These are phyloP conservation scores for Kodamaea laetipori DNA, from an alignment of 805 yeast species.

Conservation along the genomic window DNA sequence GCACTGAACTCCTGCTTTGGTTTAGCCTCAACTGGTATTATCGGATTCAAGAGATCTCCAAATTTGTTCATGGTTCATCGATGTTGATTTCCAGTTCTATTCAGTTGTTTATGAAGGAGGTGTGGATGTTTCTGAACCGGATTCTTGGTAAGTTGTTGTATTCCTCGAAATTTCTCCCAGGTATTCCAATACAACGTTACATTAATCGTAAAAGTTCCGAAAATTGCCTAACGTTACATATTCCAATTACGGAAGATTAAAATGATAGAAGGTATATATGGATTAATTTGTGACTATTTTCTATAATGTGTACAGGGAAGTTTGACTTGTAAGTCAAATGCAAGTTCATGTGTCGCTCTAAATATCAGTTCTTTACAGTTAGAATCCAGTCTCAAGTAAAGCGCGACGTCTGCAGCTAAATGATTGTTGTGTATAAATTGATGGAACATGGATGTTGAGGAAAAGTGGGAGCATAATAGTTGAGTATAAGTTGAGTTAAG, in stretches of 20 bases:
- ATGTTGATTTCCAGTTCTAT: background rate
- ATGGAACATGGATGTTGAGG: no score
- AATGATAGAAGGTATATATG: background rate
- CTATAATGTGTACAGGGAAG: background rate
- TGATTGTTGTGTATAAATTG: no score
- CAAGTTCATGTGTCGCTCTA: background rate
- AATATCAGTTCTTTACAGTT: no score
- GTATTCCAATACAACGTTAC: background rate
- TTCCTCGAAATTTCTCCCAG: no score
- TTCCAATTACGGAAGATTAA: background rate
- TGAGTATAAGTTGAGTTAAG: no score
- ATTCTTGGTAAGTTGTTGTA: no score
- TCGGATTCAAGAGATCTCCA: conserved; percentile 25
- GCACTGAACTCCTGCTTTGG: conserved; percentile 40
- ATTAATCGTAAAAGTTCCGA: background rate
- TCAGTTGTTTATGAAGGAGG: background rate
- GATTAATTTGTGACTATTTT: background rate
- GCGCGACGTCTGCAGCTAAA: no score
- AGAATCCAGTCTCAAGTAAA: no score
- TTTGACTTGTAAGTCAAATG: background rate
- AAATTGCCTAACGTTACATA: background rate
- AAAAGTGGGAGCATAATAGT: no score
- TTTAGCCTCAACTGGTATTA: conserved; percentile 15
- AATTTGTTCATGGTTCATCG: conserved; percentile 12
- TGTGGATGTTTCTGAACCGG: background rate